A percentile compares a stretch with the other conserved stretches of the same genome.
These are phyloP conservation scores for Trametes hirsuta DNA, from an alignment of 1,284 basidiomycete genomes.

Conservation along the genomic window DNA sequence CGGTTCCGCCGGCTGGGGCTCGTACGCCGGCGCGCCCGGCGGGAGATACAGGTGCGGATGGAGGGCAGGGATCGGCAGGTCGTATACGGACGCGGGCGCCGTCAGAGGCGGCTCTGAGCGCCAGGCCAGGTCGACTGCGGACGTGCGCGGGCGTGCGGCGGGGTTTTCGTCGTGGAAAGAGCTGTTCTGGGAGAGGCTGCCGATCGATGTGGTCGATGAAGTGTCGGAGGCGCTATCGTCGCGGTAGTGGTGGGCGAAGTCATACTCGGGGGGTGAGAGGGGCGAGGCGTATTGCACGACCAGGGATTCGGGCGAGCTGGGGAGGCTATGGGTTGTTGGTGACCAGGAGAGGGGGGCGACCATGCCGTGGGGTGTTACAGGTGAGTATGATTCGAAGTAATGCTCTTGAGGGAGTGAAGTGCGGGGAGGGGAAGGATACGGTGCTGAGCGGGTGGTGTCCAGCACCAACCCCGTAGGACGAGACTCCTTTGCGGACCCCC, in stretches of 20 bases:
- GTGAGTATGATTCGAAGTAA: slow-evolving; percentile 3
- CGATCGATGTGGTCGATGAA: slow-evolving; percentile 9
- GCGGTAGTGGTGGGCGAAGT: slow-evolving; percentile 11
- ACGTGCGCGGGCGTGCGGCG: not conserved
- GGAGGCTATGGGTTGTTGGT: not conserved
- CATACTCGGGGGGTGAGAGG: slow-evolving; percentile 8
- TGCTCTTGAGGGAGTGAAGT: not conserved
- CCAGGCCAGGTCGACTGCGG: not conserved
- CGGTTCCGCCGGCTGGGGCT: not conserved
- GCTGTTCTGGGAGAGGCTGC: slow-evolving; percentile 5
- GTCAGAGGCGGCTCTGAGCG: slow-evolving; percentile 3
- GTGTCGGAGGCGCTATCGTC: slow-evolving; percentile 13
- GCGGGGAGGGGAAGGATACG: slow-evolving; percentile 1
- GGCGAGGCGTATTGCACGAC: slow-evolving; percentile 6
- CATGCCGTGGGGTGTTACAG: slow-evolving; percentile 1
- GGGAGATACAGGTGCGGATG: slow-evolving; percentile 10
- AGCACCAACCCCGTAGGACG: slow-evolving; percentile 8
- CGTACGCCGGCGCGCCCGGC: slow-evolving; percentile 1
- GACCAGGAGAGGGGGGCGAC: slow-evolving; percentile 1
- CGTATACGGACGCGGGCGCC: slow-evolving; percentile 1
- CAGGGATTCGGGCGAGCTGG: slow-evolving; percentile 10
- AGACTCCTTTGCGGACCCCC: slow-evolving; percentile 3
- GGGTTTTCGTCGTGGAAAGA: not conserved
- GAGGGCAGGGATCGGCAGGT: slow-evolving; percentile 5
- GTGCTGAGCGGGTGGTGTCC: slow-evolving; percentile 9